phyloP scores from a whole-genome alignment of 306 rosid genomes.

The Arachis hypogaea region DNA sequence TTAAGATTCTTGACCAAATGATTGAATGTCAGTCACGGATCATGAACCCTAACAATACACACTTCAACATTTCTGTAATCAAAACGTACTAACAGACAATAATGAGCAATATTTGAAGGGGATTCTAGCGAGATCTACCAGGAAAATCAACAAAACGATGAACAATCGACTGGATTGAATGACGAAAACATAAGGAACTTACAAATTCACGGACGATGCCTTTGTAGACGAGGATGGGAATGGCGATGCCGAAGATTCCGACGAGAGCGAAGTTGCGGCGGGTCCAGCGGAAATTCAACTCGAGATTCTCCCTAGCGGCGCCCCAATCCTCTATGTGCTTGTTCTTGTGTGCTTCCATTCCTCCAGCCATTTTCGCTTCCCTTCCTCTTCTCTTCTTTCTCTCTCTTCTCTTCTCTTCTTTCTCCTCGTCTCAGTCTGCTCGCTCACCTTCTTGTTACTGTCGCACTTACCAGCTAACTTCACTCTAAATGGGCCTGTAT shows the following conservation, averaged over 20 bases:
- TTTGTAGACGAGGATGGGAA: slow-evolving; percentile 85
- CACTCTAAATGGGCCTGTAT: background rate
- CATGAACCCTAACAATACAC: background rate
- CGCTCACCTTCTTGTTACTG: background rate
- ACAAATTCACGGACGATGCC: slow-evolving; percentile 94
- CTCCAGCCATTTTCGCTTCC: slow-evolving; percentile 71
- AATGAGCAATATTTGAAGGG: background rate
- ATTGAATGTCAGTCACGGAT: background rate
- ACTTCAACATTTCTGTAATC: background rate
- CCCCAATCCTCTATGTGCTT: slow-evolving; percentile 91
- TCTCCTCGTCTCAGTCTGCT: background rate
- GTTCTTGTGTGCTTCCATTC: slow-evolving; percentile 95
- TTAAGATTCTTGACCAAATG: background rate
- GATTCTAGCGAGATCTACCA: background rate
- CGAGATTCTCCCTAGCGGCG: slow-evolving; percentile 80
- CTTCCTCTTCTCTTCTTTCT: background rate
- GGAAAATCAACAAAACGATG: background rate
- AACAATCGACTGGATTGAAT: background rate
- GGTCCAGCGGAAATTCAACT: slow-evolving; percentile 88
- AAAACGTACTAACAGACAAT: background rate
- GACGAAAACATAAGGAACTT: background rate
- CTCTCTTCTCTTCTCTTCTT: background rate
- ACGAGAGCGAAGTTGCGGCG: slow-evolving; percentile 89
- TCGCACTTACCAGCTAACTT: background rate
- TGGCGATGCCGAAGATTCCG: slow-evolving; percentile 82